A percentile compares a stretch with the other conserved stretches of the same genome.
phyloP scores from a whole-genome alignment of 345 rosid genomes.

The Gossypium mustelinum region DNA sequence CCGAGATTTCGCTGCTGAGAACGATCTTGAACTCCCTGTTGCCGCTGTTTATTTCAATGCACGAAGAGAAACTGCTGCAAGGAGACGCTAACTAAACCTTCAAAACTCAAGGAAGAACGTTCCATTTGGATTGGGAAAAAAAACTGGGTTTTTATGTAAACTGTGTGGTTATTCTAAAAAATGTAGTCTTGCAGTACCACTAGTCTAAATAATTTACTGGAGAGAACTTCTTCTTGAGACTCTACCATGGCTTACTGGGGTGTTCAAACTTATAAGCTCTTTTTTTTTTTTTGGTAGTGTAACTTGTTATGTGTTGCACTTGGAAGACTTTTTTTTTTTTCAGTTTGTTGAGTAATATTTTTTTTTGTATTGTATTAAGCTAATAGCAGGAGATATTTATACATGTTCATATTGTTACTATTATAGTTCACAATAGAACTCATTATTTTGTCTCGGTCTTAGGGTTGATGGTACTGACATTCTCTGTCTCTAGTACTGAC shows the following conservation, averaged over 20 bases:
- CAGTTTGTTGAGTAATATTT: too few species aligned
- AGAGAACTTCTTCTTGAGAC: not conserved
- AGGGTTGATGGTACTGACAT: rapidly evolving
- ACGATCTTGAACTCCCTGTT: slow-evolving; percentile 64
- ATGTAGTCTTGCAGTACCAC: not conserved
- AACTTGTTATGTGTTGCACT: not conserved
- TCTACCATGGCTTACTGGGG: not conserved
- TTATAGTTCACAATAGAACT: too few species aligned
- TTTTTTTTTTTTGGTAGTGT: not conserved
- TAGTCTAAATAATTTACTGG: not conserved
- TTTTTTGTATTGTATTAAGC: too few species aligned
- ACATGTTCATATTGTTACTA: too few species aligned
- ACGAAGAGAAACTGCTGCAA: slow-evolving; percentile 62
- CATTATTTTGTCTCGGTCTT: too few species aligned
- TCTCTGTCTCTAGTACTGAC: too few species aligned
- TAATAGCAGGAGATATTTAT: too few species aligned
- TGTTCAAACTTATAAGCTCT: not conserved
- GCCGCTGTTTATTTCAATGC: slow-evolving; percentile 75
- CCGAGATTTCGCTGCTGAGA: slow-evolving; percentile 42
- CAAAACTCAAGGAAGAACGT: not conserved
- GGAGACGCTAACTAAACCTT: slow-evolving; percentile 38
- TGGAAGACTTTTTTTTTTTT: too few species aligned
- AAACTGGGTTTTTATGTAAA: not conserved
- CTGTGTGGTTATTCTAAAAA: not conserved
- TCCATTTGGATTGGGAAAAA: not conserved